These are phyloP conservation scores for Terana coerulea DNA, from an alignment of 768 basidiomycete genomes.

Conservation along the genomic window DNA sequence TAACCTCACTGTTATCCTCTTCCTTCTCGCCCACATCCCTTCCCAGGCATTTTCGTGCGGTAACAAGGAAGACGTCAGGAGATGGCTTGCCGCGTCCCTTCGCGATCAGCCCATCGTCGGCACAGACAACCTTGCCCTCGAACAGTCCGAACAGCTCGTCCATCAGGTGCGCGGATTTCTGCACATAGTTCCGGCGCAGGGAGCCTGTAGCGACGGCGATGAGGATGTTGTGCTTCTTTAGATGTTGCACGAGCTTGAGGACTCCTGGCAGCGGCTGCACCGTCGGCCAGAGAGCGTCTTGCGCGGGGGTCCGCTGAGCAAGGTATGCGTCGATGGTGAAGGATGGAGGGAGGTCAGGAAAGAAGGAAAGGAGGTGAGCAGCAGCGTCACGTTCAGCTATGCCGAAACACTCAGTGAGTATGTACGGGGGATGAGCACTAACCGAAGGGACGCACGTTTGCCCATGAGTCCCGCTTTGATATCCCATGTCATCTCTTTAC, in stretches of 20 bases:
- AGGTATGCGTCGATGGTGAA: slow-evolving; percentile 61
- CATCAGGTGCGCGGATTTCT: slow-evolving; percentile 62
- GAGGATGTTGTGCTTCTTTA: slow-evolving; percentile 63
- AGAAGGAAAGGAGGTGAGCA: slow-evolving; percentile 69
- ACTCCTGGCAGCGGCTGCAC: slow-evolving; percentile 75
- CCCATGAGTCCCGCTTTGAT: slow-evolving; percentile 91
- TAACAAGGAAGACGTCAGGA: slow-evolving; percentile 77
- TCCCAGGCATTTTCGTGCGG: slow-evolving; percentile 58
- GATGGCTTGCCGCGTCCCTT: slow-evolving; percentile 63
- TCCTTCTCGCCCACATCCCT: slow-evolving; percentile 48
- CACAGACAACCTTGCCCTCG: slow-evolving; percentile 63
- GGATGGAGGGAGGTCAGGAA: slow-evolving; percentile 57
- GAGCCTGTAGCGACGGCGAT: slow-evolving; percentile 84
- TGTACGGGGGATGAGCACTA: neutral
- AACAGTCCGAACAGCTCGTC: slow-evolving; percentile 70
- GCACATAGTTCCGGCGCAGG: slow-evolving; percentile 54
- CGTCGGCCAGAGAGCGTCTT: slow-evolving; percentile 66
- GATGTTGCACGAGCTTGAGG: slow-evolving; percentile 62
- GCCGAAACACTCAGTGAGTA: neutral
- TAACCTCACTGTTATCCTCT: slow-evolving; percentile 28
- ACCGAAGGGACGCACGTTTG: slow-evolving; percentile 49
- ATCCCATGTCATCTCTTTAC: slow-evolving; percentile 81
- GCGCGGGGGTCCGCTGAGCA: slow-evolving; percentile 46
- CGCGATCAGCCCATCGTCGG: slow-evolving; percentile 55
- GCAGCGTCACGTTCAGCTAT: slow-evolving; percentile 64